Evolutionary conservation across 2,329 filamentous ascomycete species (phyloP).

Genomic region (Cladosporium sp.): DNA sequence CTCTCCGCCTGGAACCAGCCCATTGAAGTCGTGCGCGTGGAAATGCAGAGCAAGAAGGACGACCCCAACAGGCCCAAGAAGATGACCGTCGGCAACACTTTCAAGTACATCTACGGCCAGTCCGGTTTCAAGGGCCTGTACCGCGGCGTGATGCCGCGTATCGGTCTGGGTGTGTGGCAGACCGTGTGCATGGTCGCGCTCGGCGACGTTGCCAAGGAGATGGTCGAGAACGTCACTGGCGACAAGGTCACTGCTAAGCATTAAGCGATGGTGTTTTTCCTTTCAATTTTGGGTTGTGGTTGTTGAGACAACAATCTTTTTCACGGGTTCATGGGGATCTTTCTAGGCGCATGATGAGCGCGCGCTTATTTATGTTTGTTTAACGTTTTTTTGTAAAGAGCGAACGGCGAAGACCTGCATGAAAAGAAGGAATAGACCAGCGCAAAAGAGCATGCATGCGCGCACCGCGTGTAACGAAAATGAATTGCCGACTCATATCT

Average conservation of each 20-base stretch:
- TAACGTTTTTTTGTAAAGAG: background rate
- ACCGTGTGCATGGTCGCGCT: conserved; percentile 99
- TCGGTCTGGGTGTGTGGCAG: conserved; percentile 97
- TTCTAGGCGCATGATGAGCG: background rate
- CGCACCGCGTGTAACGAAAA: background rate
- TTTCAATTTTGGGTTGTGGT: background rate
- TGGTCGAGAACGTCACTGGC: conserved; percentile 65
- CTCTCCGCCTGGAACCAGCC: conserved; percentile 98
- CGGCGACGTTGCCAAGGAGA: conserved; percentile 76
- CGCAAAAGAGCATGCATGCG: background rate
- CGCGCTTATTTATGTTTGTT: background rate
- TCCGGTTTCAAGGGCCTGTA: conserved; percentile 93
- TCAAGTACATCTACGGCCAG: conserved; percentile 81
- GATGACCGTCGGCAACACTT: conserved; percentile 86
- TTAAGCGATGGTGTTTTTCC: conserved; percentile 38
- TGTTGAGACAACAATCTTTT: background rate
- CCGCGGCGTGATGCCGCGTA: conserved; percentile 89
- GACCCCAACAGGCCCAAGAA: conserved; percentile 99
- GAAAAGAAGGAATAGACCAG: background rate
- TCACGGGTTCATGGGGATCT: background rate
- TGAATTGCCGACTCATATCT: background rate
- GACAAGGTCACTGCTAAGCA: conserved; percentile 66
- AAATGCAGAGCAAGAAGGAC: conserved; percentile 99
- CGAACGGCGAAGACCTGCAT: background rate
- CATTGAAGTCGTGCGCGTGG: conserved; percentile 98